A percentile compares a stretch with the other conserved stretches of the same genome.
These are phyloP conservation scores for Jacaranda copaia DNA, from an alignment of 257 asterid genomes.

Conservation along the genomic window DNA sequence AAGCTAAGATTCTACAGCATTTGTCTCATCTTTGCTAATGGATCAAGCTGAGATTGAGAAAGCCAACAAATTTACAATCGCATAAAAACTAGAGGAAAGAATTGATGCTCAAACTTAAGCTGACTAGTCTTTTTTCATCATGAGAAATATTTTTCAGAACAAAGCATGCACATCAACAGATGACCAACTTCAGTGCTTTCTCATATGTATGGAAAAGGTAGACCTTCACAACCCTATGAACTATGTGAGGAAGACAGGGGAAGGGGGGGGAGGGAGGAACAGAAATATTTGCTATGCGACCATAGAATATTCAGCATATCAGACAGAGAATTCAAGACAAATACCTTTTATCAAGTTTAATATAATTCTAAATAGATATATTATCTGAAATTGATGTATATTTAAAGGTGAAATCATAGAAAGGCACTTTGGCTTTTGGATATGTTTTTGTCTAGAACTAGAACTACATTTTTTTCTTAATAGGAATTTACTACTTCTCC, in stretches of 20 bases:
- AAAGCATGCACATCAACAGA: background rate
- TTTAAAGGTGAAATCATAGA: background rate
- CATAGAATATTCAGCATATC: background rate
- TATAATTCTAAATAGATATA: background rate
- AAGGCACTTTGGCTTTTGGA: background rate
- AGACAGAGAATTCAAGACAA: background rate
- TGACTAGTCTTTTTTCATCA: background rate
- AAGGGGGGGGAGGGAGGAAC: background rate
- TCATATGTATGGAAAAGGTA: background rate
- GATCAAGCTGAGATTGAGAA: slow-evolving; percentile 19
- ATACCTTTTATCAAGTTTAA: background rate
- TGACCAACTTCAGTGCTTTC: background rate
- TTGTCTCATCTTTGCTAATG: background rate
- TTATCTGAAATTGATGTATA: background rate
- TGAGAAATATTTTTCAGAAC: background rate
- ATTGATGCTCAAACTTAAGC: background rate
- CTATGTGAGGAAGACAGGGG: background rate
- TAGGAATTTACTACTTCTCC: background rate
- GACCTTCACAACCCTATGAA: background rate
- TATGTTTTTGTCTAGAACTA: background rate
- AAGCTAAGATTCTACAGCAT: slow-evolving; percentile 4
- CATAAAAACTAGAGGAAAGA: background rate
- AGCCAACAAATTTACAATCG: background rate
- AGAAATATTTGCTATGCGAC: background rate
- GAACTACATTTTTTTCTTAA: background rate